A percentile compares a stretch with the other conserved stretches of the same genome.
Evolutionary conservation across 169 alveolate genomes (phyloP).

Genomic region (Cryptosporidium sp.): DNA sequence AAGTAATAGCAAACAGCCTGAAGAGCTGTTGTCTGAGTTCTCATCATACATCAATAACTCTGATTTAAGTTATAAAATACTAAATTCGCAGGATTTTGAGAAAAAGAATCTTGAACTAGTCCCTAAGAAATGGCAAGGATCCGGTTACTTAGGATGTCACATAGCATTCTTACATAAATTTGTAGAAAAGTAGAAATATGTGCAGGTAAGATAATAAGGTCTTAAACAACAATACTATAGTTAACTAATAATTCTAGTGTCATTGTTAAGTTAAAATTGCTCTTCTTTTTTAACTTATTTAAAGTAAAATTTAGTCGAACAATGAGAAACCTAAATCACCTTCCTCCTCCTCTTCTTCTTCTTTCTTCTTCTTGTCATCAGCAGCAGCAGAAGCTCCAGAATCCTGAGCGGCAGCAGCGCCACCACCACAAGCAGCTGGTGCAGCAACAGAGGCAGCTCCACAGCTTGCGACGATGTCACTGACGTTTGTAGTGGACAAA

Average conservation of each 20-base stretch:
- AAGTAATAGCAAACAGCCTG: neutral
- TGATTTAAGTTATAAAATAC: neutral
- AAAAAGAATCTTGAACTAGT: neutral
- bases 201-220: constrained; percentile 23
- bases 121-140: constrained; percentile 47
- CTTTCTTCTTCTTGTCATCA: constrained; percentile 26
- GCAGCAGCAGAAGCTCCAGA: constrained; percentile 39
- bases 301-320: constrained; percentile 44
- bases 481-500: constrained; percentile 30
- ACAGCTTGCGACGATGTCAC: constrained; percentile 51
- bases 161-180: constrained; percentile 40
- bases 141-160: constrained; percentile 55
- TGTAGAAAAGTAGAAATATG: constrained; percentile 4
- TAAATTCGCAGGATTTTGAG: constrained; percentile 11
- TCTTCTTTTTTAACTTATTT: neutral
- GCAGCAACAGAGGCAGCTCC: constrained; percentile 71
- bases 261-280: constrained; percentile 3
- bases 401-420: constrained; percentile 32
- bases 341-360: constrained; percentile 69
- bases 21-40: neutral
- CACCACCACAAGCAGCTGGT: constrained; percentile 48
- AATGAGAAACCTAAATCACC: constrained; percentile 76
- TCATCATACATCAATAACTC: constrained; percentile 2
- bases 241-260: constrained; percentile 30
- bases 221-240: constrained; percentile 70